A percentile compares a stretch with the other conserved stretches of the same genome.
Conservation (phyloP, 106 monocot genomes). For the Acanthochlamys bracteata region DNA sequence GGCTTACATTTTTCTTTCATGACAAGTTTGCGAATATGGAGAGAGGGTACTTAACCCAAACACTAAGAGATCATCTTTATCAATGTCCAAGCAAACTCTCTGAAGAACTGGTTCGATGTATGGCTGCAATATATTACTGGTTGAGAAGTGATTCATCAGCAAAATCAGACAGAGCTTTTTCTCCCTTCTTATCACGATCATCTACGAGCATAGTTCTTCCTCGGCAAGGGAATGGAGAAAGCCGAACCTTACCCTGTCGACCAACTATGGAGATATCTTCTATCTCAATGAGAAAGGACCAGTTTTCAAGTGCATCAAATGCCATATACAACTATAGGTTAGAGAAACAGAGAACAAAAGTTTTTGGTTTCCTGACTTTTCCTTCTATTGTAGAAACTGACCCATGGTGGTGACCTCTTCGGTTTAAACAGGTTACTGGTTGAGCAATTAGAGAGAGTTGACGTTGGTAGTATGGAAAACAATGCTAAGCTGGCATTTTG, state of each 20-base stretch:
- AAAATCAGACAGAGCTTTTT: constrained; percentile 21
- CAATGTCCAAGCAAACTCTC: constrained; percentile 70
- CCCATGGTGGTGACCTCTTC: not conserved
- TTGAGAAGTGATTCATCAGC: constrained; percentile 18
- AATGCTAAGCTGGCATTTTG: constrained; percentile 74
- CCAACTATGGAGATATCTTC: constrained; percentile 36
- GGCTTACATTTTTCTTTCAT: constrained; percentile 7
- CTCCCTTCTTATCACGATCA: constrained; percentile 49
- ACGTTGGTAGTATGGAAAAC: constrained; percentile 33
- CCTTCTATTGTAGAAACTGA: not conserved
- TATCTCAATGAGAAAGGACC: constrained; percentile 39
- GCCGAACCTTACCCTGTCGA: constrained; percentile 15
- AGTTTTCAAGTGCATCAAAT: constrained; percentile 36
- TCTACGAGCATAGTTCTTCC: constrained; percentile 40
- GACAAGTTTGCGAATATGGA: constrained; percentile 30
- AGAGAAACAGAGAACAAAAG: not conserved
- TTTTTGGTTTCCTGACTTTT: not conserved
- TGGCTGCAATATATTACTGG: constrained; percentile 65
- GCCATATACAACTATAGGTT: constrained; percentile 62
- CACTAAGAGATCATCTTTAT: constrained; percentile 53
- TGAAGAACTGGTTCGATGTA: constrained; percentile 75
- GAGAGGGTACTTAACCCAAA: constrained; percentile 34
- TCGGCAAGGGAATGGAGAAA: constrained; percentile 20
- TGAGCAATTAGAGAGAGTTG: constrained; percentile 64
- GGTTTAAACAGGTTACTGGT: constrained; percentile 39